Conservation (phyloP, 2,329 filamentous ascomycete species). For the Thelonectria olida region DNA sequence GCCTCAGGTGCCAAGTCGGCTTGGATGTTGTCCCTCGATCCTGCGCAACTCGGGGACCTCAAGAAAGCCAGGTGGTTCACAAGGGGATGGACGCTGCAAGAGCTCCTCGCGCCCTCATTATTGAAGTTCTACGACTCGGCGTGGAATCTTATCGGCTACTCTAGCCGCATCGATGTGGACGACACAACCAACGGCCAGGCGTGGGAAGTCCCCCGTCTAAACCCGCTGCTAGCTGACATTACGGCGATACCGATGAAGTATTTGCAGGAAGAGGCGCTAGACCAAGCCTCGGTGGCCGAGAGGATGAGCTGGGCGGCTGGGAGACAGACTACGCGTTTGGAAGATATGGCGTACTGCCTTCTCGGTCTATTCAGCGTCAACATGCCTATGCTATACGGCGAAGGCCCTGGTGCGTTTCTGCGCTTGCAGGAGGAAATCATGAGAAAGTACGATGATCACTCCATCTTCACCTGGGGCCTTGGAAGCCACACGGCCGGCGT, state of each 20-base stretch:
- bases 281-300: neutral
- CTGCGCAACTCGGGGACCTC: neutral
- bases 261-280: neutral
- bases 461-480: neutral
- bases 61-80: slow-evolving; percentile 8
- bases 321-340: neutral
- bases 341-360: slow-evolving; percentile 16
- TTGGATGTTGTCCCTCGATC: neutral
- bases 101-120: slow-evolving; percentile 1
- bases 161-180: neutral
- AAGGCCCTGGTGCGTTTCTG: slow-evolving; percentile 9
- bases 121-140: slow-evolving; percentile 5
- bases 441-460: neutral
- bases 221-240: neutral
- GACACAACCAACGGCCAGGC: rapidly evolving
- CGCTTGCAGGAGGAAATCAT: slow-evolving; percentile 15
- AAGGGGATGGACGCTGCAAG: slow-evolving; percentile 15
- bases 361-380: slow-evolving; percentile 17
- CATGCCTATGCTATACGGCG: slow-evolving; percentile 17
- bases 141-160: neutral
- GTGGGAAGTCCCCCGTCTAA: neutral
- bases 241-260: neutral
- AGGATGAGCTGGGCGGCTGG: slow-evolving; percentile 17
- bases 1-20: neutral
- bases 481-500: neutral